A percentile compares a stretch with the other conserved stretches of the same genome.
phyloP scores from a whole-genome alignment of 768 basidiomycete species.

The Agaricus blazei region DNA sequence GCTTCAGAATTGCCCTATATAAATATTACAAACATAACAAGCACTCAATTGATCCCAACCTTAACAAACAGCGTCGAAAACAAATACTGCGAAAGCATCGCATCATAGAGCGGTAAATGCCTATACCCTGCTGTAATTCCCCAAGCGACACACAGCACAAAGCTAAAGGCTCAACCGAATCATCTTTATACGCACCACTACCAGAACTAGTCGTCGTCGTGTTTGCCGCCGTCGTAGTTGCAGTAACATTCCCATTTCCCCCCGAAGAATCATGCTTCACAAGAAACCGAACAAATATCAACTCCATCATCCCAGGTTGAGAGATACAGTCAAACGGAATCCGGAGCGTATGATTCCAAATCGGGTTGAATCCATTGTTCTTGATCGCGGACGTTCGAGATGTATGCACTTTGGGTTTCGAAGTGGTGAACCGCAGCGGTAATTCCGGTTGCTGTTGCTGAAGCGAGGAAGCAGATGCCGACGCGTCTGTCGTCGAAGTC shows the following conservation, averaged over 20 bases:
- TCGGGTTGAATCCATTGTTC: constrained; percentile 92
- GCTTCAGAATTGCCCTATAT: too few relatives aligned
- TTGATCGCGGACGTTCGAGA: constrained; percentile 65
- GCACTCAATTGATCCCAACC: constrained; percentile 36
- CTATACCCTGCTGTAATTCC: constrained; percentile 58
- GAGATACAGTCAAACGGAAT: constrained; percentile 78
- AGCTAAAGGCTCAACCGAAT: constrained; percentile 60
- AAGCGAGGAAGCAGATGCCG: constrained; percentile 5
- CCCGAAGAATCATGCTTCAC: constrained; percentile 51
- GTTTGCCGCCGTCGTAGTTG: too few relatives aligned
- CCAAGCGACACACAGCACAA: constrained; percentile 75
- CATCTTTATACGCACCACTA: constrained; percentile 33
- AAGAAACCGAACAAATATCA: constrained; percentile 81
- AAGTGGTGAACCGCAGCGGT: constrained; percentile 16
- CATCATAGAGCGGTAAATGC: constrained; percentile 6
- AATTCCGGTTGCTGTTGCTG: constrained; percentile 1
- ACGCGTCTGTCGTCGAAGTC: neutral
- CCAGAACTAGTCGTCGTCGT: neutral
- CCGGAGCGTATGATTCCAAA: constrained; percentile 71
- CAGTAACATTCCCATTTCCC: neutral
- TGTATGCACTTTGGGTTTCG: constrained; percentile 34
- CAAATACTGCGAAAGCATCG: constrained; percentile 2
- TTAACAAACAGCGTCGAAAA: constrained; percentile 87
- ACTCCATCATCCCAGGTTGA: constrained; percentile 56
- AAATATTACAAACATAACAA: neutral